Conservation (phyloP, 1,284 basidiomycete species). For the Cystobasidium pallidum region DNA sequence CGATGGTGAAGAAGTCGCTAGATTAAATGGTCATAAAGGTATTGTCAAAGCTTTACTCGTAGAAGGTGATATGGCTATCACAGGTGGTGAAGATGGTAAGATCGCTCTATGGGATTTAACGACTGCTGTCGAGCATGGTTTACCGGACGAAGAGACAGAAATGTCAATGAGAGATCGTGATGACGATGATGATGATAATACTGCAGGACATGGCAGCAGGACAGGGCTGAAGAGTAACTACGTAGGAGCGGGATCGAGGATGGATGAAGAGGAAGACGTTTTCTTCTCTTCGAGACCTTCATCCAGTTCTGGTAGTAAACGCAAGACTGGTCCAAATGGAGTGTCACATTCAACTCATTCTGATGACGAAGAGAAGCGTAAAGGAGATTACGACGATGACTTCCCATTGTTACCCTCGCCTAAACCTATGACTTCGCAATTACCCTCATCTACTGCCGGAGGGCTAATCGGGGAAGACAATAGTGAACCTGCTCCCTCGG, state of each 20-base stretch:
- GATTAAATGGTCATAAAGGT: slow-evolving; percentile 75
- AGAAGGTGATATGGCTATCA: slow-evolving; percentile 87
- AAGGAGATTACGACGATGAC: neutral
- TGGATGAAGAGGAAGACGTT: slow-evolving; percentile 30
- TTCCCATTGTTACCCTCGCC: slow-evolving; percentile 6
- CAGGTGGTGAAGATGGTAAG: slow-evolving; percentile 83
- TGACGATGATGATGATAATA: slow-evolving; percentile 16
- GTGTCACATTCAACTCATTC: neutral
- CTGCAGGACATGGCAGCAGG: neutral
- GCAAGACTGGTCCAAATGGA: neutral
- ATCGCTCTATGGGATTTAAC: slow-evolving; percentile 85
- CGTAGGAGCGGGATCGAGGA: slow-evolving; percentile 12
- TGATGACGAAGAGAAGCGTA: slow-evolving; percentile 5
- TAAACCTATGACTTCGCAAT: slow-evolving; percentile 22
- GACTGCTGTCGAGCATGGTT: slow-evolving; percentile 59
- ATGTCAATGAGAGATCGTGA: neutral
- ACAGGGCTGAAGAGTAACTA: neutral
- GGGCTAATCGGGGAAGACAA: neutral
- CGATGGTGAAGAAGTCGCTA: slow-evolving; percentile 74
- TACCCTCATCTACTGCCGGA: neutral
- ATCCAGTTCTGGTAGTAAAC: neutral
- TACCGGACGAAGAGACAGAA: slow-evolving; percentile 5
- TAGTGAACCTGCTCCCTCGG: slow-evolving; percentile 17
- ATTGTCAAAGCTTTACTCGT: slow-evolving; percentile 89
- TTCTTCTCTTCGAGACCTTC: slow-evolving; percentile 32